These are phyloP conservation scores for Coleophoma eucalyptorum DNA, from an alignment of 2,329 filamentous ascomycete genomes.

Conservation along the genomic window DNA sequence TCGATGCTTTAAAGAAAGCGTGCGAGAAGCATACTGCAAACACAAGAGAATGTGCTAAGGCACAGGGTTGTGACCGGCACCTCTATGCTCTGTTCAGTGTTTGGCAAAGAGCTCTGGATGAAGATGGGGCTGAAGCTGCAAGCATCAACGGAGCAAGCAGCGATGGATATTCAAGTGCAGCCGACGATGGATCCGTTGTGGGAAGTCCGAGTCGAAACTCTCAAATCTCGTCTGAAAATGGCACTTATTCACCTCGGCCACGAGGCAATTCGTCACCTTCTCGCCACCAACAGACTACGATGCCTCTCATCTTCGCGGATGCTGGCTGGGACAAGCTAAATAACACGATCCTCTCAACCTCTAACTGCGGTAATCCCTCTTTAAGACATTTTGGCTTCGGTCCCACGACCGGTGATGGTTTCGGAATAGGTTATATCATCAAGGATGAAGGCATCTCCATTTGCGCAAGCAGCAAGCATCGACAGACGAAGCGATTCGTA, in stretches of 20 bases:
- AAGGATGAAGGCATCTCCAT: conserved; percentile 90
- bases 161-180: conserved; percentile 58
- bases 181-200: conserved; percentile 44
- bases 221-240: conserved; percentile 31
- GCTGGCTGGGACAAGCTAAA: conserved; percentile 92
- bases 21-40: conserved; percentile 77
- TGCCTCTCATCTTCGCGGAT: conserved; percentile 84
- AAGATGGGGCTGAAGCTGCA: conserved; percentile 52
- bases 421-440: conserved; percentile 98
- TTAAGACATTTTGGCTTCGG: conserved; percentile 96
- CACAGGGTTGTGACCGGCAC: conserved; percentile 86
- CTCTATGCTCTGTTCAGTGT: conserved; percentile 91
- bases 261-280: conserved; percentile 53
- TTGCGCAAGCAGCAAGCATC: conserved; percentile 88
- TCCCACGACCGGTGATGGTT: conserved; percentile 88
- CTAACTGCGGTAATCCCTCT: conserved; percentile 97
- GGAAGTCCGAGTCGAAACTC: conserved; percentile 53
- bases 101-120: conserved; percentile 87
- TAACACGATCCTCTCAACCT: conserved; percentile 89
- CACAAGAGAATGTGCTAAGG: conserved; percentile 84
- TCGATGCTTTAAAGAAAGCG: conserved; percentile 79
- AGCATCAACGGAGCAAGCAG: conserved; percentile 47
- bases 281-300: conserved; percentile 40
- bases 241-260: conserved; percentile 16
- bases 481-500: conserved; percentile 87